Evolutionary conservation across 768 basidiomycete genomes (phyloP), one percentile per base, ranked within the genome.

Genomic region (Dendrothele bispora): DNA sequence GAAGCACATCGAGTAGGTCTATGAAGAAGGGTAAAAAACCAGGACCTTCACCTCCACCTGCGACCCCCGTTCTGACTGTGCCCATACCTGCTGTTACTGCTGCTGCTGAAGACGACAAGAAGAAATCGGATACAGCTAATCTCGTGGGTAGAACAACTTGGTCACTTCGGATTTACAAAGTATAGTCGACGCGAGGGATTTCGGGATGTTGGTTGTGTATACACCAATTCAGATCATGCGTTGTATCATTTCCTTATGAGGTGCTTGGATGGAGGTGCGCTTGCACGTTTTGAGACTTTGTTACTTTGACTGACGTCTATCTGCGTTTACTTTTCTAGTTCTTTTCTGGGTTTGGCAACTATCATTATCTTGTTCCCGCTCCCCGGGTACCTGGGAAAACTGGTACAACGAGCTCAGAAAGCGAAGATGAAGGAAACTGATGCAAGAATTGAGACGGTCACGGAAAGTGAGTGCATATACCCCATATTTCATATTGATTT

Each of bases 101-200:
- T 32, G 11, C 30, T 17, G n/a, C 11, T 22, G 40, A 42, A 26
- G 11, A 17, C 21, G 34, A 43, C 4, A 47, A 53, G 21, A 43
- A 32, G 26, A 52, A 54, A 7, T 66, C 64, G 38, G 61, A n/a
- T n/a, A n/a, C 64, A 8, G 67, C 66, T 7, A 82, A 84, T 57
- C 63, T 88, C 17, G 77, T 82, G 29, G 88, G 89, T 7, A 86
- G 80, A 59, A 86, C 61, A 90, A 88, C 25, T 42, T 42, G 29
- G 77, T 88, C 27, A 82, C 86, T 7, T 81, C 82, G 1, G 88
- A 91, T 61, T 36, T 74, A 49, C 52, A 44, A 28, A 67, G 67
- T 49, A 71, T 77, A 40, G 55, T 59, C n/a, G 61, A 60, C n/a
- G 63, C n/a, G n/a, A n/a, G 66, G 24, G 64, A 73, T 47, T 68